These are phyloP conservation scores for Pleurotus tuoliensis DNA, from an alignment of 768 basidiomycete species.

Conservation along the genomic window DNA sequence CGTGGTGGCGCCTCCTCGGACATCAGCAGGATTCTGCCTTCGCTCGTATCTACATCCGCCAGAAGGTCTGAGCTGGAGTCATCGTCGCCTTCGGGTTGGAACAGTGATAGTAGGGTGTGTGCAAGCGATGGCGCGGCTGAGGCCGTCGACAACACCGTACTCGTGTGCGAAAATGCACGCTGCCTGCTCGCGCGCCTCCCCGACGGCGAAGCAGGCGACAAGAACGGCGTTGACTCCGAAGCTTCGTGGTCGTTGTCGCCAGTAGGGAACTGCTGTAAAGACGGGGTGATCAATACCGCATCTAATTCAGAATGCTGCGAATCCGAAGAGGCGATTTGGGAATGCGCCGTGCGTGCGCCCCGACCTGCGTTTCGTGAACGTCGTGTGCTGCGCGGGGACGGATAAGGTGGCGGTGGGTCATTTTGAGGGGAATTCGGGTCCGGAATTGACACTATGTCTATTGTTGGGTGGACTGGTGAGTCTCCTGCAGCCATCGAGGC, in stretches of 20 bases:
- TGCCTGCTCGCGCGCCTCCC: constrained; percentile 27
- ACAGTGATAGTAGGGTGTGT: constrained; percentile 69
- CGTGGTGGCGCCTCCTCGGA: constrained; percentile 8
- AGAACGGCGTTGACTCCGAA: constrained; percentile 47
- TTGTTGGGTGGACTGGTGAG: background rate
- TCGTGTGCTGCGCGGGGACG: constrained; percentile 22
- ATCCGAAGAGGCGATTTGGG: constrained; percentile 28
- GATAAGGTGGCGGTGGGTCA: constrained; percentile 76
- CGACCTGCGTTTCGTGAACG: constrained; percentile 37
- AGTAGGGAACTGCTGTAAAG: constrained; percentile 21
- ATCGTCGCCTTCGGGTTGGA: constrained; percentile 40
- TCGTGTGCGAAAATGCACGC: constrained; percentile 57
- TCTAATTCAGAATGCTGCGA: constrained; percentile 30
- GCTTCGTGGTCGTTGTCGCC: constrained; percentile 25
- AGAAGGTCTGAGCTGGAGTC: constrained; percentile 26
- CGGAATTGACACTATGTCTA: background rate
- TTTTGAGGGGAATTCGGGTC: background rate
- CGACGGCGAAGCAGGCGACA: constrained; percentile 26
- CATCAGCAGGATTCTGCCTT: constrained; percentile 6
- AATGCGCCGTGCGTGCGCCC: constrained; percentile 22
- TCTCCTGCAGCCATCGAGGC: background rate
- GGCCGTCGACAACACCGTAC: constrained; percentile 38
- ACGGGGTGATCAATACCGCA: constrained; percentile 8
- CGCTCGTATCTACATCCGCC: constrained; percentile 21
- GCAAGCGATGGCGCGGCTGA: constrained; percentile 63